phyloP scores from a whole-genome alignment of 768 basidiomycete genomes.

The Lactarius sp. region DNA sequence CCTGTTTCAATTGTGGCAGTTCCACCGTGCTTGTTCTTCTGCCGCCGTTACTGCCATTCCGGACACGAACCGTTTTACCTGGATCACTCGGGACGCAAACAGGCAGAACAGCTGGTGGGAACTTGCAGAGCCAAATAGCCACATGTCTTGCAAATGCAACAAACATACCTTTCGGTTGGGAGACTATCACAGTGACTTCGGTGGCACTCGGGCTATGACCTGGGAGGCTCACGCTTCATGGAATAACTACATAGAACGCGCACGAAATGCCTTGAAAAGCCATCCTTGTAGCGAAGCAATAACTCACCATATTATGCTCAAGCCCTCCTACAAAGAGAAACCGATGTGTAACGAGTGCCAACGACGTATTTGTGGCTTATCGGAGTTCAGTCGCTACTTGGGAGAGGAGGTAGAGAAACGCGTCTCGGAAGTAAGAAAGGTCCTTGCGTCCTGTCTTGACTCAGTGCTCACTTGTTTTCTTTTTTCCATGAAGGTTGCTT shows the following conservation, averaged over 20 bases:
- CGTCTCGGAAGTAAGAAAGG: not conserved
- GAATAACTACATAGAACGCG: not conserved
- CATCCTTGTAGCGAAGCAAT: not conserved
- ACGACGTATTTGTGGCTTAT: not conserved
- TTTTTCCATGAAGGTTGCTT: not conserved
- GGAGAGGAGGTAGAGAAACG: slow-evolving; percentile 2
- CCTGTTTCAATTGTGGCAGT: not conserved
- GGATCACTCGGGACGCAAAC: not conserved
- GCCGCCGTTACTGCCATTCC: not conserved
- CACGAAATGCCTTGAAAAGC: not conserved
- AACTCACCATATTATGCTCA: not conserved
- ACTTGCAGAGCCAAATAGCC: not conserved
- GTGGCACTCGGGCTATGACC: not conserved
- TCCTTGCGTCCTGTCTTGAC: not conserved
- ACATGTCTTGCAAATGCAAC: not conserved
- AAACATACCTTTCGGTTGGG: not conserved
- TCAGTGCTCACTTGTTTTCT: not conserved
- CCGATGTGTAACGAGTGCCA: not conserved
- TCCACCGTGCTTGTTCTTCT: slow-evolving; percentile 8
- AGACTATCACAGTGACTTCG: too few relatives aligned
- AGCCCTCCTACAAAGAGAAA: not conserved
- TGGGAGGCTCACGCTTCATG: not conserved
- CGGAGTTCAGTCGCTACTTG: not conserved
- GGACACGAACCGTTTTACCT: not conserved
- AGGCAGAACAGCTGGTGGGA: not conserved